A percentile compares a stretch with the other conserved stretches of the same genome.
Evolutionary conservation across 148 eudicot species (phyloP).

Genomic region (Amaranthus cruentus): DNA sequence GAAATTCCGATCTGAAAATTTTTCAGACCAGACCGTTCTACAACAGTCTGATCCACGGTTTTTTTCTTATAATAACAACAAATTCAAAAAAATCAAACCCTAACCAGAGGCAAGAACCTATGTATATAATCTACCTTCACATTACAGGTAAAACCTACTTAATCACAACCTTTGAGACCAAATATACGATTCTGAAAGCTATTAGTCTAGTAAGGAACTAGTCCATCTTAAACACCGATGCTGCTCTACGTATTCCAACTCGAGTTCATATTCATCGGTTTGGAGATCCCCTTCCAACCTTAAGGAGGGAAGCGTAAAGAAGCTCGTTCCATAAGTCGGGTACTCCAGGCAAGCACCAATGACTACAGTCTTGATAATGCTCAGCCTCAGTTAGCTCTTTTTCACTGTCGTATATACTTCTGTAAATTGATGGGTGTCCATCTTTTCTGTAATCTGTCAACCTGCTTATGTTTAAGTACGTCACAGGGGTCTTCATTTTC

Average conservation of each 20-base stretch:
- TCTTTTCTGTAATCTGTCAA: conserved; percentile 91
- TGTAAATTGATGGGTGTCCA: conserved; percentile 84
- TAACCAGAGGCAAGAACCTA: neutral
- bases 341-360: conserved; percentile 97
- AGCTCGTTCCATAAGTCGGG: conserved; percentile 91
- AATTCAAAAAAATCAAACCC: too few relatives aligned
- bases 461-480: conserved; percentile 74
- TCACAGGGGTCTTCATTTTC: conserved; percentile 69
- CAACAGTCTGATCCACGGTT: too few relatives aligned
- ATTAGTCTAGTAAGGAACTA: neutral
- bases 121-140: neutral
- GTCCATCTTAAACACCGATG: too few relatives aligned
- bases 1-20: too few relatives aligned
- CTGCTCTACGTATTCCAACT: neutral
- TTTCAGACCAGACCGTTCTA: too few relatives aligned
- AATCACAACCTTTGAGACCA: neutral
- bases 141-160: neutral
- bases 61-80: too few relatives aligned
- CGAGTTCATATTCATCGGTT: conserved; percentile 2
- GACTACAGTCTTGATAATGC: conserved; percentile 82
- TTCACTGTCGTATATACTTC: conserved; percentile 41
- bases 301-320: conserved; percentile 60
- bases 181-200: neutral
- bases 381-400: conserved; percentile 41
- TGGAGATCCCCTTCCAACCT: conserved; percentile 38